phyloP scores from a whole-genome alignment of 768 basidiomycete genomes.

The Kondoa malvinella region DNA sequence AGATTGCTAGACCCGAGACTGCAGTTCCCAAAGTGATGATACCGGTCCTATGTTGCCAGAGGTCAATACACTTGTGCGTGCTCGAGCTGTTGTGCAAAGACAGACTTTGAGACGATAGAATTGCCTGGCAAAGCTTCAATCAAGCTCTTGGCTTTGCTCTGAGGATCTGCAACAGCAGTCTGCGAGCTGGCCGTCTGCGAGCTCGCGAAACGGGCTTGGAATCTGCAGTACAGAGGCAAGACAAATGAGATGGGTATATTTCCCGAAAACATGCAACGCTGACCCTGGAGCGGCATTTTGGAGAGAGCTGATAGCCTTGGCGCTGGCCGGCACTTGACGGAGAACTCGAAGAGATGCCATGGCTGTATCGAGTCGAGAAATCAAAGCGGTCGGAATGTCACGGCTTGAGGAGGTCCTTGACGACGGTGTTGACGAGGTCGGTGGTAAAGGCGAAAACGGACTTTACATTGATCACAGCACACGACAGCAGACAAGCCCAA shows the following conservation, averaged over 20 bases:
- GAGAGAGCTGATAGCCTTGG: neutral
- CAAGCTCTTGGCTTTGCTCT: neutral
- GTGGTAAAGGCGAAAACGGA: too few relatives aligned
- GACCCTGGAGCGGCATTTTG: neutral
- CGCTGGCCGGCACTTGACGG: neutral
- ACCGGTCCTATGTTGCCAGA: conserved; percentile 24
- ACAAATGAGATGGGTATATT: too few relatives aligned
- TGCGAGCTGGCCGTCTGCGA: too few relatives aligned
- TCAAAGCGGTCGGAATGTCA: too few relatives aligned
- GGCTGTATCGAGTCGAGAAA: neutral
- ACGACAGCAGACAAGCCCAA: too few relatives aligned
- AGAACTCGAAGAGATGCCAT: neutral
- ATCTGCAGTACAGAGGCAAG: too few relatives aligned
- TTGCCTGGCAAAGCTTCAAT: neutral
- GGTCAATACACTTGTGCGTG: neutral
- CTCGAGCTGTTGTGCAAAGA: neutral
- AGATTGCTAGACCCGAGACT: conserved; percentile 75
- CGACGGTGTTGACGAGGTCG: neutral
- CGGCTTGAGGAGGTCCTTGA: neutral
- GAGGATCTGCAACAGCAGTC: neutral
- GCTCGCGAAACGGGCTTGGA: too few relatives aligned
- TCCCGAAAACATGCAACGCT: neutral
- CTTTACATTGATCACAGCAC: too few relatives aligned
- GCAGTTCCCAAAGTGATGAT: conserved; percentile 49
- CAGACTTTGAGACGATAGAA: neutral